Evolutionary conservation across 2,329 filamentous ascomycete species (phyloP).

Genomic region (Coniochaeta sp.): DNA sequence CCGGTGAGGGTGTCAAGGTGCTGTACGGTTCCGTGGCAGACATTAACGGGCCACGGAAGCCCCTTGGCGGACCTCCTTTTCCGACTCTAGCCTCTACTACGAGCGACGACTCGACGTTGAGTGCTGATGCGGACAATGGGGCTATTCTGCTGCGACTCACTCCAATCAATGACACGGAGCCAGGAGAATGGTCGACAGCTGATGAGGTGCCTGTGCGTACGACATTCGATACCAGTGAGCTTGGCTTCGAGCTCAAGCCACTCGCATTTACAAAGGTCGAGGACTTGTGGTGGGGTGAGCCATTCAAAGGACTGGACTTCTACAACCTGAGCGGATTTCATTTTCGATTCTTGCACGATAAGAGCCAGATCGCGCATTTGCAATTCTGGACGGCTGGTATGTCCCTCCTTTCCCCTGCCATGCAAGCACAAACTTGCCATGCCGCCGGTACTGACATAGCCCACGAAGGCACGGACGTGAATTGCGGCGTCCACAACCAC

Average conservation of each 20-base stretch:
- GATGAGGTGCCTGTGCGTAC: background rate
- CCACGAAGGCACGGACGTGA: background rate
- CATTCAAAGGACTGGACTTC: conserved; percentile 1
- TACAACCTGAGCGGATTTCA: conserved; percentile 2
- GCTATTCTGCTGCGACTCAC: background rate
- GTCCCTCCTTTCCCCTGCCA: background rate
- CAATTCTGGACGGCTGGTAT: conserved; percentile 1
- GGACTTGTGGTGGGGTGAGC: background rate
- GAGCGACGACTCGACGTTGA: background rate
- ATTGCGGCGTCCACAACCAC: conserved; percentile 2
- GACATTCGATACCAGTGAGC: background rate
- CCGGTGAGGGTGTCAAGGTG: background rate
- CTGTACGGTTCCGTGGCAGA: background rate
- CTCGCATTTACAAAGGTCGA: background rate
- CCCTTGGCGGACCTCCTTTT: background rate
- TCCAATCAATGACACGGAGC: background rate
- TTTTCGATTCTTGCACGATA: background rate
- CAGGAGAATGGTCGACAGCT: background rate
- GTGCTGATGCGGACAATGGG: background rate
- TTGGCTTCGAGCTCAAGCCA: background rate
- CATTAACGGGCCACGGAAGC: background rate
- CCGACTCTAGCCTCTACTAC: background rate
- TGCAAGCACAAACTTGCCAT: background rate
- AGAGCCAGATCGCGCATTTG: background rate
- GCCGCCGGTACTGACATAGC: background rate